These are phyloP conservation scores for Leishmania gerbilli DNA, from an alignment of 208 protist species.

Conservation along the genomic window DNA sequence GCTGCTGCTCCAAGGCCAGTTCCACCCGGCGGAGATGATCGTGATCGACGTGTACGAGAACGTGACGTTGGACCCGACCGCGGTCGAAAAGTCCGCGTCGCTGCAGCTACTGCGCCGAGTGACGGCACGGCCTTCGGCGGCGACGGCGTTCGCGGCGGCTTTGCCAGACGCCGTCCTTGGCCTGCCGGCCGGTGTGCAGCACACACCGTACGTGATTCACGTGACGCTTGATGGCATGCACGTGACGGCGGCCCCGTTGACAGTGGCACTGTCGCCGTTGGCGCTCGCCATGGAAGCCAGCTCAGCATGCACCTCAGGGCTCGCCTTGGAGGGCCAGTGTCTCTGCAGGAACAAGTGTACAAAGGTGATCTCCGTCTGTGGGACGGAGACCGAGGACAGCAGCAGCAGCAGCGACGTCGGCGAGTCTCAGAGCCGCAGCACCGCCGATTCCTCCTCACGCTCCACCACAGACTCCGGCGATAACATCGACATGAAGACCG, in stretches of 20 bases:
- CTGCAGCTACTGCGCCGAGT: conserved; percentile 21
- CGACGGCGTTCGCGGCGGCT: conserved; percentile 19
- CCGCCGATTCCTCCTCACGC: not conserved
- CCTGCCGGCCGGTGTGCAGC: conserved; percentile 1
- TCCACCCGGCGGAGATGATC: conserved; percentile 30
- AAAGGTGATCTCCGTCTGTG: conserved; percentile 25
- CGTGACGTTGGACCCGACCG: not conserved
- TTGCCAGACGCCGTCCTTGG: conserved; percentile 25
- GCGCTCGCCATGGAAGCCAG: conserved; percentile 51
- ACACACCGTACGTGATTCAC: conserved; percentile 24
- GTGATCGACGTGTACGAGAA: conserved; percentile 29
- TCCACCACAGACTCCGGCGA: not conserved
- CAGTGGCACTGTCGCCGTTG: conserved; percentile 62
- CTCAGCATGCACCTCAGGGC: conserved; percentile 45
- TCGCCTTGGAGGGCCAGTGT: conserved; percentile 36
- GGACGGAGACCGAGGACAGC: conserved; percentile 11
- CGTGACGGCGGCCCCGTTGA: conserved; percentile 30
- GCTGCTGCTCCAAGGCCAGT: conserved; percentile 26
- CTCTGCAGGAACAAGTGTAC: conserved; percentile 38
- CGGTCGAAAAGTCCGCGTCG: not conserved
- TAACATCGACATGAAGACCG: conserved; percentile 6
- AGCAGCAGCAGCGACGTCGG: conserved; percentile 23
- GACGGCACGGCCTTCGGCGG: conserved; percentile 17
- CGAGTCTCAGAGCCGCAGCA: conserved; percentile 11
- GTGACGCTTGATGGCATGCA: conserved; percentile 44